Evolutionary conservation across 331 rosid species (phyloP).

Genomic region (Pyrus hybrid): DNA sequence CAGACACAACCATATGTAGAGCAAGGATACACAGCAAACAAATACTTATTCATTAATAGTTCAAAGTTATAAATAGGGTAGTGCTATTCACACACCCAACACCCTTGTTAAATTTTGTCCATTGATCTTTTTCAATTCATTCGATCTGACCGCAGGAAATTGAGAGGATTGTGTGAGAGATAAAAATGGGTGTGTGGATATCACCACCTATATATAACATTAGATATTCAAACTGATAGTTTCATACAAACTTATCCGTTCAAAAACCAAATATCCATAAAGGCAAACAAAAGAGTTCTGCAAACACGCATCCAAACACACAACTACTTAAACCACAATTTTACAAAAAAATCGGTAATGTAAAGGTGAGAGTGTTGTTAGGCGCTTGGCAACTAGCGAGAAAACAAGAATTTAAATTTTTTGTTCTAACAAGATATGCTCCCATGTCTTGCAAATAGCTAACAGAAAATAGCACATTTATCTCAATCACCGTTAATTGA

Average conservation of each 20-base stretch:
- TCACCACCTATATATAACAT: not conserved
- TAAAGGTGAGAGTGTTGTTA: not conserved
- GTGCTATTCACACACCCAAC: too few species aligned
- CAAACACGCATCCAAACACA: not conserved
- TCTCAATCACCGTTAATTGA: not conserved
- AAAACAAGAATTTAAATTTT: not conserved
- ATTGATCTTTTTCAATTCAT: too few species aligned
- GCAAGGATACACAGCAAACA: not conserved
- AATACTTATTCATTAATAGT: not conserved
- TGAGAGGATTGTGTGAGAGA: too few species aligned
- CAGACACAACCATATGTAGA: not conserved
- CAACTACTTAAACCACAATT: not conserved
- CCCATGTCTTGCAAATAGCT: not conserved
- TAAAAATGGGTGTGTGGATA: too few species aligned
- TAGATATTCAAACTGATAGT: not conserved
- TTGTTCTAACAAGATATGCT: not conserved
- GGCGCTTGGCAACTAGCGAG: not conserved
- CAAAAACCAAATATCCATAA: not conserved
- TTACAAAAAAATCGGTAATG: not conserved
- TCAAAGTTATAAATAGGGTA: too few species aligned
- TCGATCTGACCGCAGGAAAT: too few species aligned
- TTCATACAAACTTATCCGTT: not conserved
- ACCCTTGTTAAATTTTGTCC: too few species aligned
- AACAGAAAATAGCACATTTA: not conserved
- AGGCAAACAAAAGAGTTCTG: not conserved